phyloP scores from a whole-genome alignment of 495 filamentous ascomycete species.

The Pseudoneurospora amorphoporcata region DNA sequence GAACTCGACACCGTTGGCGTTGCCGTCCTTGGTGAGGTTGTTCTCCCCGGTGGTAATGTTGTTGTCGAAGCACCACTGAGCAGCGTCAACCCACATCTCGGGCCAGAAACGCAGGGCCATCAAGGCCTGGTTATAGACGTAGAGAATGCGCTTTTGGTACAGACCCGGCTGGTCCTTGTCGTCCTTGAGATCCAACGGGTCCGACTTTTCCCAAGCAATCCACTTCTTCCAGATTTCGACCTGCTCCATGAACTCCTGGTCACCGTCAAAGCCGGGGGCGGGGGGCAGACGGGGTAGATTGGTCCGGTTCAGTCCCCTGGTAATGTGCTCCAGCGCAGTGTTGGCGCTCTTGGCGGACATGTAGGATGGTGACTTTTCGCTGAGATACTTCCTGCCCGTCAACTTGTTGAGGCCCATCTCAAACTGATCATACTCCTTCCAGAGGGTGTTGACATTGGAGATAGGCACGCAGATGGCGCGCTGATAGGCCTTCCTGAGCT shows the following conservation, averaged over 20 bases:
- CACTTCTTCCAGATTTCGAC: constrained; percentile 88
- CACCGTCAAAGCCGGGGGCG: constrained; percentile 72
- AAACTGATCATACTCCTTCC: constrained; percentile 96
- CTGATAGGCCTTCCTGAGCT: constrained; percentile 82
- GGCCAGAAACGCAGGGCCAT: constrained; percentile 93
- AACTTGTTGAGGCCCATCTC: constrained; percentile 87
- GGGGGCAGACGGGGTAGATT: constrained; percentile 75
- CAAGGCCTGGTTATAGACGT: constrained; percentile 85
- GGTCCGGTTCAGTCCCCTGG: constrained; percentile 62
- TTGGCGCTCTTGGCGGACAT: constrained; percentile 86
- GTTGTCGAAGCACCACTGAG: constrained; percentile 84
- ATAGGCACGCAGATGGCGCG: constrained; percentile 77
- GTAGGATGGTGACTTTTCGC: constrained; percentile 82
- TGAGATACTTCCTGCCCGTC: constrained; percentile 81
- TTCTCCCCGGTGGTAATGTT: constrained; percentile 49
- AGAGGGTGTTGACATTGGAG: constrained; percentile 64
- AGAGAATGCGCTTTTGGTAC: constrained; percentile 68
- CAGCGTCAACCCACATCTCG: constrained; percentile 90
- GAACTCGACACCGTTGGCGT: constrained; percentile 51
- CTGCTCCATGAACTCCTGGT: constrained; percentile 74
- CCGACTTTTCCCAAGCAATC: constrained; percentile 89
- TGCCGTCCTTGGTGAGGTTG: constrained; percentile 49
- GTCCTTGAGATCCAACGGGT: constrained; percentile 69
- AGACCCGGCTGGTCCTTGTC: constrained; percentile 73
- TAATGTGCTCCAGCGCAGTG: constrained; percentile 75